Conservation (phyloP, 2,329 filamentous ascomycete species). For the Aspergillus intermedius region DNA sequence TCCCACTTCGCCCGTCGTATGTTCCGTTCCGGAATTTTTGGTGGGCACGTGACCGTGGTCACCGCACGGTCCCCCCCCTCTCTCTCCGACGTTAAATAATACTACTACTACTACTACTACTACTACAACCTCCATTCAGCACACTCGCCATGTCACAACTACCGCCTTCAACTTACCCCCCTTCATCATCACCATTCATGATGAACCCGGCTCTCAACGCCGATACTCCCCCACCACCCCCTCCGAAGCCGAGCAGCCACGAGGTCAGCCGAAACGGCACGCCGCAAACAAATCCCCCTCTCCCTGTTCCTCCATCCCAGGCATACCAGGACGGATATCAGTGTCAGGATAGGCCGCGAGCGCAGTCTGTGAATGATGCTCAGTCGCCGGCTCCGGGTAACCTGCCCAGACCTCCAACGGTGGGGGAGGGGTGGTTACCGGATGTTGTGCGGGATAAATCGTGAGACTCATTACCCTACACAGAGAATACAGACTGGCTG, state of each 20-base stretch:
- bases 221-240: conserved; percentile 59
- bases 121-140: no score
- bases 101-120: no score
- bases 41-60: no score
- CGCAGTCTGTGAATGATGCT: conserved; percentile 4
- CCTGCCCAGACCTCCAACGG: conserved; percentile 24
- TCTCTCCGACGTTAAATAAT: no score
- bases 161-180: conserved; percentile 15
- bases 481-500: background rate
- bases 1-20: no score
- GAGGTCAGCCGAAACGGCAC: conserved; percentile 63
- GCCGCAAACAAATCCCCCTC: conserved; percentile 46
- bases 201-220: conserved; percentile 37
- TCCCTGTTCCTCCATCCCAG: conserved; percentile 35
- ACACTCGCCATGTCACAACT: conserved; percentile 18
- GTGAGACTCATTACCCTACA: conserved; percentile 44
- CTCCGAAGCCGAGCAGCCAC: conserved; percentile 65
- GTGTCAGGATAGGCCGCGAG: conserved; percentile 6
- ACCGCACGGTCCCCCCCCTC: no score
- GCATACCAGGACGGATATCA: conserved; percentile 18
- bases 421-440: conserved; percentile 69
- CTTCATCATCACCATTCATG: conserved; percentile 16
- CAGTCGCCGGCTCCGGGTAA: conserved; percentile 7
- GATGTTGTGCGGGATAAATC: conserved; percentile 71
- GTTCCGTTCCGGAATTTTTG: no score